These are phyloP conservation scores for Botrytis paeoniae DNA, from an alignment of 2,329 filamentous ascomycete genomes.

Conservation along the genomic window DNA sequence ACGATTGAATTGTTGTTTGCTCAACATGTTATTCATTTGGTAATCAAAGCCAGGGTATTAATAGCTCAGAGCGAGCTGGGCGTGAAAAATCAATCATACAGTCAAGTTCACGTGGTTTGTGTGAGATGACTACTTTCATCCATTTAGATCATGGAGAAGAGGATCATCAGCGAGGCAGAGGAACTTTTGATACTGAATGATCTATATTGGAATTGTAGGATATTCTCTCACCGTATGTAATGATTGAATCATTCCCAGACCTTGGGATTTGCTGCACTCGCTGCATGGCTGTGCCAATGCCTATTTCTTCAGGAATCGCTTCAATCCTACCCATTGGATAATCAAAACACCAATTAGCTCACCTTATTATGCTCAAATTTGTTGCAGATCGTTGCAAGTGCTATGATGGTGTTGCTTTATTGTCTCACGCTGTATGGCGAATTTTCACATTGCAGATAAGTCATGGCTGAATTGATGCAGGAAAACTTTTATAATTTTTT, in stretches of 20 bases:
- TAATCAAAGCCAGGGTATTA: neutral
- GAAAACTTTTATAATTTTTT: neutral
- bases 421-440: neutral
- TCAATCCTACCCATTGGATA: neutral
- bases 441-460: neutral
- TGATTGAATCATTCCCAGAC: neutral
- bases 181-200: too few relatives aligned
- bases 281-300: neutral
- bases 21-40: neutral
- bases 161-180: neutral
- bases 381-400: neutral
- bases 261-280: neutral
- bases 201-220: neutral
- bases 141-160: neutral
- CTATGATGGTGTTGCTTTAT: neutral
- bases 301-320: neutral
- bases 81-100: fast-evolving
- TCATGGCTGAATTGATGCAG: neutral
- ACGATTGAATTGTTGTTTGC: neutral
- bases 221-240: neutral
- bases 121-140: neutral
- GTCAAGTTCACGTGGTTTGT: fast-evolving
- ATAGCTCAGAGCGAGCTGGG: neutral
- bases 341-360: neutral
- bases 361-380: neutral